phyloP scores from a whole-genome alignment of 352 stramenopile genomes.

The Phytopythium vexans region DNA sequence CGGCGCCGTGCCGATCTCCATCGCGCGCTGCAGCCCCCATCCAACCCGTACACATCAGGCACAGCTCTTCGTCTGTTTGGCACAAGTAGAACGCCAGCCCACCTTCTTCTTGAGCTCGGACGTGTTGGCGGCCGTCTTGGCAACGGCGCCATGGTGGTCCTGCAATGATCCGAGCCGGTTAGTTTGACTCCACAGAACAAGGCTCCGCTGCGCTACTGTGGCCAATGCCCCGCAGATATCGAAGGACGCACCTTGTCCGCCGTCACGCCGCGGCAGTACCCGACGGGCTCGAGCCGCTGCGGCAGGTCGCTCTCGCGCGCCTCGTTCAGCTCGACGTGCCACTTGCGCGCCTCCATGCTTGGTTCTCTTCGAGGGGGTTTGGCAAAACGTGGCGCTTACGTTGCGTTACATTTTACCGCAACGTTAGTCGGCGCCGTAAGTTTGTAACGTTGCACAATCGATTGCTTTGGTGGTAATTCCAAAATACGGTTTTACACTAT shows the following conservation, averaged over 20 bases:
- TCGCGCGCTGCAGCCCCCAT: conserved; percentile 59
- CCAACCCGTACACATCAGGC: conserved; percentile 6
- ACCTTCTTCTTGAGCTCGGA: conserved; percentile 88
- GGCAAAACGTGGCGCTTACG: no score
- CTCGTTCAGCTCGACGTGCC: conserved; percentile 75
- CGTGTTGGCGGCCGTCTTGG: conserved; percentile 65
- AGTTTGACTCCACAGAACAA: not conserved
- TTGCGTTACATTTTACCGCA: no score
- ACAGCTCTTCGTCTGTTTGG: not conserved
- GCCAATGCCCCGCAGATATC: not conserved
- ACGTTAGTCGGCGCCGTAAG: no score
- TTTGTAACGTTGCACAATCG: no score
- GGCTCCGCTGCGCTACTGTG: not conserved
- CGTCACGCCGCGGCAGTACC: conserved; percentile 56
- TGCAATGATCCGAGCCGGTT: conserved; percentile 8
- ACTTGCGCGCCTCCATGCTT: conserved; percentile 64
- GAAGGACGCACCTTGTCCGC: conserved; percentile 44
- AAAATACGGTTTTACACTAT: no score
- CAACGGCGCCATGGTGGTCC: conserved; percentile 51
- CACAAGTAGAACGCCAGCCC: not conserved
- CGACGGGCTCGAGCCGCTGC: conserved; percentile 57
- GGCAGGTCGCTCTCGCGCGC: conserved; percentile 69
- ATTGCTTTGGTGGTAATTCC: no score
- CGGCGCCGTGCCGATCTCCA: conserved; percentile 88
- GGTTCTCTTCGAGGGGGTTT: not conserved